Evolutionary conservation across 2,329 filamentous ascomycete genomes (phyloP), one percentile per base, ranked within the genome.

Genomic region (Elsinoe perseae): DNA sequence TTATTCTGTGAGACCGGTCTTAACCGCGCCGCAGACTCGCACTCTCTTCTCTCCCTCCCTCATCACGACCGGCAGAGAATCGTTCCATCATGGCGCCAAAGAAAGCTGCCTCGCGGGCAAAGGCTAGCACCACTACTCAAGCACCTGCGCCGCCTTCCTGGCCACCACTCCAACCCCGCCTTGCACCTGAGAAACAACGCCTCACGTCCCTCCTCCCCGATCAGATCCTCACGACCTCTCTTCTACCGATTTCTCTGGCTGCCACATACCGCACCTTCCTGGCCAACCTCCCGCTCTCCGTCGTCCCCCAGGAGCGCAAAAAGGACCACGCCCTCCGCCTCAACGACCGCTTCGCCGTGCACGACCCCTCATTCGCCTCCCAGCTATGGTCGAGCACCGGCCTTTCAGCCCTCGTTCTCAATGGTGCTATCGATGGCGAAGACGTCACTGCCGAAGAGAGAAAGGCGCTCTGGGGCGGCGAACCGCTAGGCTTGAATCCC

Each of bases 301-400:
- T 89, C 1, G 95, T 89, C 0, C 89, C 89, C 0, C 83, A 82
- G 0, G 83, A 82, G 59, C 89, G 89, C 1, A 92, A 87, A 69
- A 84, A 82, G 59, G 89, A 87, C 48, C 85, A 93, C 56, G 90
- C 90, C 1, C 79, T 89, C 6, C 80, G 92, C 32, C 87, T 95
- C 46, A 96, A 96, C 68, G 92, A 96, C 68, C 83, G 92, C 9
- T 95, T 86, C 64, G 89, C 95, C 71, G 75, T 95, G 18, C 75
- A 90, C 25, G 91, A 96, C 72, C 71, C 80, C 25, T 70, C 61
- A 0, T 95, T 96, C 69, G 87, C 91, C 0, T 77, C 82, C 64
- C 75, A 79, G 56, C 70, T 96, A 12, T 97, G 91, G 90, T 77
- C 78, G 43, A 78, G 81, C 60, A 95, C 90, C 1, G 86, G 85